These are phyloP conservation scores for Metschnikowia cubensis DNA, from an alignment of 805 yeast genomes.

Conservation along the genomic window DNA sequence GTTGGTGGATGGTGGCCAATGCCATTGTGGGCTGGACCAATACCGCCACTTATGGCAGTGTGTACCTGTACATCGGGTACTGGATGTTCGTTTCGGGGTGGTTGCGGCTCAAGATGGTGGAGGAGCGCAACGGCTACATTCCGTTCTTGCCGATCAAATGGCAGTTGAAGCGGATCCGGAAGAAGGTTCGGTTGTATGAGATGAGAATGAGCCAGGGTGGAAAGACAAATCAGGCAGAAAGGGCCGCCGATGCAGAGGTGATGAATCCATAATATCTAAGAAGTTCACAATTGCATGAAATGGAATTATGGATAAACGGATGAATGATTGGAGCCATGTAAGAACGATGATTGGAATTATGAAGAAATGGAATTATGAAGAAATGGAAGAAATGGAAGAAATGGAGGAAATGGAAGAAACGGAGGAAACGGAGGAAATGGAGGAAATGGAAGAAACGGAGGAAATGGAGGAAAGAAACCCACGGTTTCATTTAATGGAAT, in stretches of 20 bases:
- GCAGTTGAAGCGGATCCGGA: constrained; percentile 54
- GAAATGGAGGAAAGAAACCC: no score
- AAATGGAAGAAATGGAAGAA: no score
- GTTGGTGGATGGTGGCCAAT: constrained; percentile 46
- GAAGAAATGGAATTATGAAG: no score
- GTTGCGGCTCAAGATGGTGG: constrained; percentile 29
- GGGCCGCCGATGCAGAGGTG: constrained; percentile 16
- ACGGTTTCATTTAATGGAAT: no score
- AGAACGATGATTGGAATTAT: no score
- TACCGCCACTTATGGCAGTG: constrained; percentile 44
- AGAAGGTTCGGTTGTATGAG: constrained; percentile 23
- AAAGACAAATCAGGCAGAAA: constrained; percentile 3
- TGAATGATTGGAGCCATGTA: no score
- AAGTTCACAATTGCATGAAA: no score
- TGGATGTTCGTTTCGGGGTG: constrained; percentile 34
- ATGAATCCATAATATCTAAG: not conserved
- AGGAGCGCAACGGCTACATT: constrained; percentile 36
- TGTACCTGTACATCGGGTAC: constrained; percentile 32
- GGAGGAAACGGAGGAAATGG: no score
- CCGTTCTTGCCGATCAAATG: constrained; percentile 53
- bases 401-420: no score
- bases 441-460: no score
- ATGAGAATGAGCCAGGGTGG: constrained; percentile 9
- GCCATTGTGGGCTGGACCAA: constrained; percentile 47
- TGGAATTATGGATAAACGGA: no score